phyloP scores from a whole-genome alignment of 805 yeast genomes.

The Teunomyces barrocoloradensis region DNA sequence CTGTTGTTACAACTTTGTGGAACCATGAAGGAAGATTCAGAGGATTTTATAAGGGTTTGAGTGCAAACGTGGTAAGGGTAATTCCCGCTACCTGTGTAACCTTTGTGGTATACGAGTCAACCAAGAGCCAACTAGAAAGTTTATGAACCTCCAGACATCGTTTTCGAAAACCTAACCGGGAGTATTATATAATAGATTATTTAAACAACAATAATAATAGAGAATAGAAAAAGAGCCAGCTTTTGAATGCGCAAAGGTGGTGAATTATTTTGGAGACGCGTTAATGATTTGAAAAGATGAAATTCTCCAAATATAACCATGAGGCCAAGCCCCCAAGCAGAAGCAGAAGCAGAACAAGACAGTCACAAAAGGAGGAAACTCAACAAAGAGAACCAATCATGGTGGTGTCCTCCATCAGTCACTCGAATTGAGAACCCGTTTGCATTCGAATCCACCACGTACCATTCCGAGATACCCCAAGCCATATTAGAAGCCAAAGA shows the following conservation, averaged over 20 bases:
- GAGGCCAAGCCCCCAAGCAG: neutral
- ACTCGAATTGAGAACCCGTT: slow-evolving; percentile 22
- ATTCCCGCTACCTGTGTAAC: slow-evolving; percentile 93
- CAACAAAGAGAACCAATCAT: neutral
- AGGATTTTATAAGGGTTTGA: slow-evolving; percentile 83
- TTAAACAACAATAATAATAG: neutral
- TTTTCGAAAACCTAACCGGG: neutral
- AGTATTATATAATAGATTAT: neutral
- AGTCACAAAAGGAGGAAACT: neutral
- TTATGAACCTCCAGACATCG: neutral
- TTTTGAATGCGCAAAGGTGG: neutral
- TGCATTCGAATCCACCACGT: slow-evolving; percentile 44
- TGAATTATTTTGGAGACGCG: neutral
- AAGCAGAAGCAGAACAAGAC: neutral
- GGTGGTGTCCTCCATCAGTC: slow-evolving; percentile 39
- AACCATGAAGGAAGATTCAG: slow-evolving; percentile 47
- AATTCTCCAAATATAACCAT: neutral
- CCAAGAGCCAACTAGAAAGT: slow-evolving; percentile 16
- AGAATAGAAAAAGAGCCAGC: too few relatives aligned
- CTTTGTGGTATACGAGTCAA: slow-evolving; percentile 76
- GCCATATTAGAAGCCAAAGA: slow-evolving; percentile 27
- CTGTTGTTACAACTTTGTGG: slow-evolving; percentile 41
- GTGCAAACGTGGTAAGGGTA: slow-evolving; percentile 75
- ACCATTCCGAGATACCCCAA: slow-evolving; percentile 49
- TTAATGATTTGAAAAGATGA: neutral